Base-by-base conservation (phyloP, 208 protist species). In the Blechomonas ayalai region DNA sequence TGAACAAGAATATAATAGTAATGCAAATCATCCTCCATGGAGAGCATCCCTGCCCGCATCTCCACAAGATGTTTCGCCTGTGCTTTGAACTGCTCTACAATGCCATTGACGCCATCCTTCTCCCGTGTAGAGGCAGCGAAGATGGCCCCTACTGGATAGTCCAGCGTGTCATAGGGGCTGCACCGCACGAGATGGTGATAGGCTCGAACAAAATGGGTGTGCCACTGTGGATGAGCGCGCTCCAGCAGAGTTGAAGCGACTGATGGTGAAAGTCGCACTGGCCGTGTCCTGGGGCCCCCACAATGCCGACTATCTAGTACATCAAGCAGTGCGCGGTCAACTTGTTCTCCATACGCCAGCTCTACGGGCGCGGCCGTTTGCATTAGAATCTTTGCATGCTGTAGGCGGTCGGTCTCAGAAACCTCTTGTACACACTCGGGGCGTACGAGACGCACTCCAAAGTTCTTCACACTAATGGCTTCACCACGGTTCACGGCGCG, bases 141-240 rank as follows among this genome's bases (percentile, higher is more conserved):
- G 41, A 92, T 52, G 48, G 64, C 56, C 15, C 79, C 83, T 32
- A 92, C 52, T 20, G 83, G 83, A 60, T 89, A 62, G 57, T 92
- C 83, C 8, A 84, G 28, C 1, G 83, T 92, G 42, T 92, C 83
- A 52, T 78, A 81, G 53, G 67, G 26, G 43, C 56, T 75, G 48
- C 73, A 82, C 0, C 83, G 83, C 29, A 82, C 67, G 19, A 89
- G 59, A 32, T 51, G 39, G 62, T 73, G 59, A 24, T 76, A 67
- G 43, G 80, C 72, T 3, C 59, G 62, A 4, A 87, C 42, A 57
- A 84, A 74, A 16, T 36, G 18, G 28, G 37, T 36, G 63, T 87
- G 67, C 80, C 83, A 92, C 15, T 53, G 35, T 0, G 75, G 69
- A 20, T 51, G 57, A 4, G 76, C 51, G 25, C 82, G 74, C 63